Evolutionary conservation across 2,329 filamentous ascomycete species (phyloP).

Genomic region (Pseudogymnoascus sp.): DNA sequence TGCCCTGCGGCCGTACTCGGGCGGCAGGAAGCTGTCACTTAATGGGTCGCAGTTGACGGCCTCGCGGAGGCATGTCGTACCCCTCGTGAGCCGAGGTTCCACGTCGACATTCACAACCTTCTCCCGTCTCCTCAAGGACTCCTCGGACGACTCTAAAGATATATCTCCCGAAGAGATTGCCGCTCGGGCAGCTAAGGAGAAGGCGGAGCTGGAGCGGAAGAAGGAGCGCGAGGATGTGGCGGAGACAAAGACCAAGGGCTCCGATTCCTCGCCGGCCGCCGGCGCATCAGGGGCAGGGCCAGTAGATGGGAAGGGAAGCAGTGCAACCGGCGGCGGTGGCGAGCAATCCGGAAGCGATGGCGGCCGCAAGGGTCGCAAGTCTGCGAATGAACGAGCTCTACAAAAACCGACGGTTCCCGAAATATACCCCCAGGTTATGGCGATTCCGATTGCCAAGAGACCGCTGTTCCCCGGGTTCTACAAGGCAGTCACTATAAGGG

Average conservation of each 20-base stretch:
- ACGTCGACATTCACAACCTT: slow-evolving; percentile 37
- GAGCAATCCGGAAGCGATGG: slow-evolving; percentile 38
- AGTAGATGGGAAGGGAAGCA: slow-evolving; percentile 23
- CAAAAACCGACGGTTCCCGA: slow-evolving; percentile 87
- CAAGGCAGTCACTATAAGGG: slow-evolving; percentile 94
- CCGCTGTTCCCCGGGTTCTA: slow-evolving; percentile 97
- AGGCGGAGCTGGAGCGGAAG: slow-evolving; percentile 21
- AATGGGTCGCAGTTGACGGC: slow-evolving; percentile 12
- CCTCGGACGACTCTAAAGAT: slow-evolving; percentile 30
- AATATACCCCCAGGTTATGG: slow-evolving; percentile 94
- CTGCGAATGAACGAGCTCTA: slow-evolving; percentile 61
- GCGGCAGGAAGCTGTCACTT: slow-evolving; percentile 12
- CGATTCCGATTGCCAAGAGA: slow-evolving; percentile 87
- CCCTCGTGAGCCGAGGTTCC: slow-evolving; percentile 27
- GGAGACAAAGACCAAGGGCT: slow-evolving; percentile 27
- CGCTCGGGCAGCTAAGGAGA: slow-evolving; percentile 32
- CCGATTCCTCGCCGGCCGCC: slow-evolving; percentile 16
- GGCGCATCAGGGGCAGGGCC: slow-evolving; percentile 21
- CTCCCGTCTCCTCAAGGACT: slow-evolving; percentile 43
- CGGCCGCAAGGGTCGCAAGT: slow-evolving; percentile 62
- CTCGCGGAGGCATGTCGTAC: slow-evolving; percentile 1
- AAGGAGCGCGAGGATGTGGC: slow-evolving; percentile 38
- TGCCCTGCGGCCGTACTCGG: slow-evolving; percentile 21
- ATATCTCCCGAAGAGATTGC: slow-evolving; percentile 33
- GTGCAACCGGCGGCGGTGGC: slow-evolving; percentile 19